A percentile compares a stretch with the other conserved stretches of the same genome.
Evolutionary conservation across 129 eudicot genomes (phyloP).

Genomic region (Saussurea involucrata): DNA sequence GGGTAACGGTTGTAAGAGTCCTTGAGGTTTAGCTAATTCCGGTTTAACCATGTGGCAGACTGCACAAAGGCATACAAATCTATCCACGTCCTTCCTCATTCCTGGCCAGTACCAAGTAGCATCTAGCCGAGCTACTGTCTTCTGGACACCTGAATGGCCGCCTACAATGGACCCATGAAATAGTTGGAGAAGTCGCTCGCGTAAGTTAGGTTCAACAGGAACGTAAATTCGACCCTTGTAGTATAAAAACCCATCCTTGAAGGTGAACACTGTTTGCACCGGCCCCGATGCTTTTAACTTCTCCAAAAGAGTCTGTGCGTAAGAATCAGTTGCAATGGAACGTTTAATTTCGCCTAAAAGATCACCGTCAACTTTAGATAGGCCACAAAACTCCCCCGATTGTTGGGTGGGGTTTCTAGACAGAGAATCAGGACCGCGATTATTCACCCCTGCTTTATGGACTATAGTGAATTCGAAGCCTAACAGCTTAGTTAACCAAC

Average conservation of each 20-base stretch:
- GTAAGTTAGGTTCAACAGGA: no score
- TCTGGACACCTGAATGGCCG: neutral
- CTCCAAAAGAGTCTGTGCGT: no score
- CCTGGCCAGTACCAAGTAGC: neutral
- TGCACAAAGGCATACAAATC: neutral
- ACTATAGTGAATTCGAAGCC: no score
- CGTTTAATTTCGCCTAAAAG: neutral
- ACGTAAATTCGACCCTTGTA: neutral
- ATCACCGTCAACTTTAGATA: no score
- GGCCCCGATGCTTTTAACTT: rapidly evolving
- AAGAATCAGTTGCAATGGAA: neutral
- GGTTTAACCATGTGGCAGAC: neutral
- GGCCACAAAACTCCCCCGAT: no score
- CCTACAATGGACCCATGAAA: neutral
- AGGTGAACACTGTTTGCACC: neutral
- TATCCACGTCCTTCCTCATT: neutral
- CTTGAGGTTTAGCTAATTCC: neutral
- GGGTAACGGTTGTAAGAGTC: neutral
- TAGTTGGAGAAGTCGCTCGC: no score
- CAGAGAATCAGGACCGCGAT: neutral
- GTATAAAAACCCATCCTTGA: neutral
- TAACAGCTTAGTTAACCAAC: no score
- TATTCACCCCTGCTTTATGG: neutral
- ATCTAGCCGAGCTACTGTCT: neutral
- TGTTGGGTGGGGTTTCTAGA: neutral